Percentiles rank a stretch among this genome's conserved stretches.
phyloP scores from a whole-genome alignment of 352 stramenopile species.

The Phytophthora hybrid region DNA sequence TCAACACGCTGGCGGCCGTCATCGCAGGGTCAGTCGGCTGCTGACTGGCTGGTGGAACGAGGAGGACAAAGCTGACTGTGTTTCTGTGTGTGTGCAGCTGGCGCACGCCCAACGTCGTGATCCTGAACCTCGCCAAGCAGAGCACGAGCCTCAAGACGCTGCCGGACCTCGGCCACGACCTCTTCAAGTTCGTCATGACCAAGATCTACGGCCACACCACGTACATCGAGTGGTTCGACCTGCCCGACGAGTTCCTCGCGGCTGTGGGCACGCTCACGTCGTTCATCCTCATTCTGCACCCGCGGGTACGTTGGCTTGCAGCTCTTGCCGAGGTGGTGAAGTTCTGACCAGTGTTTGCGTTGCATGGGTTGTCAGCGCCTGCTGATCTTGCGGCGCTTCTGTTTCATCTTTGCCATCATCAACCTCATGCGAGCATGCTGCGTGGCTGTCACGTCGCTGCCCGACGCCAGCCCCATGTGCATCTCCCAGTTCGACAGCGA shows the following conservation, averaged over 20 bases:
- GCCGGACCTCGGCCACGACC: constrained; percentile 84
- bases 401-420: constrained; percentile 86
- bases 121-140: constrained; percentile 67
- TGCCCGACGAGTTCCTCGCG: constrained; percentile 86
- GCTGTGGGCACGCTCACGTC: constrained; percentile 73
- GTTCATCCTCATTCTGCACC: constrained; percentile 78
- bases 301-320: constrained; percentile 56
- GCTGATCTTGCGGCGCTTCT: constrained; percentile 86
- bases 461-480: constrained; percentile 87
- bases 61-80: too few relatives aligned
- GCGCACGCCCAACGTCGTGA: constrained; percentile 87
- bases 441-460: constrained; percentile 87
- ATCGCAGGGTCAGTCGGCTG: constrained; percentile 61
- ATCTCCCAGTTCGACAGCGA: constrained; percentile 84
- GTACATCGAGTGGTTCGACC: constrained; percentile 88
- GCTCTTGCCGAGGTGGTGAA: background rate
- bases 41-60: background rate
- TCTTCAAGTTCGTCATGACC: constrained; percentile 88
- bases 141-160: constrained; percentile 79
- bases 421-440: constrained; percentile 89
- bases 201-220: constrained; percentile 86
- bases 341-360: constrained; percentile 2
- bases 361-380: constrained; percentile 54
- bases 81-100: constrained; percentile 43
- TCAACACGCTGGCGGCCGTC: constrained; percentile 84